phyloP scores from a whole-genome alignment of 1,284 basidiomycete species.

The Heterobasidion irregulare region DNA sequence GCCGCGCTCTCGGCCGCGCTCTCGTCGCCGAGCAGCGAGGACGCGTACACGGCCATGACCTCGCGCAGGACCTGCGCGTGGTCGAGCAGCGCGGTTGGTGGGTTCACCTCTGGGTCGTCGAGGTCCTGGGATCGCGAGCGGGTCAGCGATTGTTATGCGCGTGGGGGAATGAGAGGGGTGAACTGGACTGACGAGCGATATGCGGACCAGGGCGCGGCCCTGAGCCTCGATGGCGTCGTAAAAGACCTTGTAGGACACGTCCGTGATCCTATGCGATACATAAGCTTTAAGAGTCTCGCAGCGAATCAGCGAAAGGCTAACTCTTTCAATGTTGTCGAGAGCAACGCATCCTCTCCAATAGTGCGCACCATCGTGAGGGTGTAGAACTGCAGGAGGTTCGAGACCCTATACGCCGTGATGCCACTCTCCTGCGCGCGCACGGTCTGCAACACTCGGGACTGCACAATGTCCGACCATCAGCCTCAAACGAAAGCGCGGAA shows the following conservation, averaged over 20 bases:
- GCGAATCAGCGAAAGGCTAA: conserved; percentile 27
- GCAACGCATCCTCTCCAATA: conserved; percentile 72
- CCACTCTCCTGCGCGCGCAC: conserved; percentile 89
- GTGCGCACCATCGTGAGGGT: conserved; percentile 87
- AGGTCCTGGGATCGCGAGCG: conserved; percentile 42
- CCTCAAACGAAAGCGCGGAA: not conserved
- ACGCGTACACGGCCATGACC: conserved; percentile 82
- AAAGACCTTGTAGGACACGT: conserved; percentile 75
- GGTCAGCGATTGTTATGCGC: not conserved
- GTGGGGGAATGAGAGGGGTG: not conserved
- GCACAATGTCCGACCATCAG: not conserved
- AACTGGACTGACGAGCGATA: conserved; percentile 50
- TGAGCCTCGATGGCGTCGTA: conserved; percentile 81
- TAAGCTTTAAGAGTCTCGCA: not conserved
- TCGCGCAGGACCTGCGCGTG: conserved; percentile 79
- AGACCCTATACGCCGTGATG: conserved; percentile 86
- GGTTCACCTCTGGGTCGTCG: conserved; percentile 69
- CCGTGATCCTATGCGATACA: conserved; percentile 54
- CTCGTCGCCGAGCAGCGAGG: conserved; percentile 56
- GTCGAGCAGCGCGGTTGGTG: conserved; percentile 74
- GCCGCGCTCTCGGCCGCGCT: conserved; percentile 36
- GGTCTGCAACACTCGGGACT: conserved; percentile 88
- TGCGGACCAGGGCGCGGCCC: conserved; percentile 65
- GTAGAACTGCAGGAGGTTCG: conserved; percentile 94
- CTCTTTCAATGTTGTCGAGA: conserved; percentile 79